Evolutionary conservation across 2,329 filamentous ascomycete genomes (phyloP).

Genomic region (Sporothrix inflata): DNA sequence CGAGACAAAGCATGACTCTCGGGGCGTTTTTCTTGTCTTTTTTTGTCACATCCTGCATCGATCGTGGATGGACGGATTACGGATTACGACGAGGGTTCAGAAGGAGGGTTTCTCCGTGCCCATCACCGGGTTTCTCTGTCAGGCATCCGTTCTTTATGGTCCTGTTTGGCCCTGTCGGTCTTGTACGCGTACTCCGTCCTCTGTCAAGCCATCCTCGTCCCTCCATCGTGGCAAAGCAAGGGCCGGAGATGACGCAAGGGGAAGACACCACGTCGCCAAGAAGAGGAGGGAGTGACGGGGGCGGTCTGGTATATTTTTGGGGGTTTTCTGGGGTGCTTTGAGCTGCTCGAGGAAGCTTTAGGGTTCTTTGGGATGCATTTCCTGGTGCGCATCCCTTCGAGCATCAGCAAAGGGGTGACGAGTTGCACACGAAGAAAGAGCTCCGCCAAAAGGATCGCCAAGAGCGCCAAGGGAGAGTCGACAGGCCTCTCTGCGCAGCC

Average conservation of each 20-base stretch:
- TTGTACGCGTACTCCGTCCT: neutral
- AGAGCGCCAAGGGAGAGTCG: conserved; percentile 14
- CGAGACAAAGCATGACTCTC: conserved; percentile 7
- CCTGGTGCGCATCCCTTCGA: neutral
- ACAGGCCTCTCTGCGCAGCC: neutral
- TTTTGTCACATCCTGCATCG: neutral
- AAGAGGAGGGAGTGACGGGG: neutral
- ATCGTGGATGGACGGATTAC: neutral
- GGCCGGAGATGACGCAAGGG: conserved; percentile 11
- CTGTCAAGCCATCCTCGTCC: neutral
- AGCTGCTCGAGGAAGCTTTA: too few relatives aligned
- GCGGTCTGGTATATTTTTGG: neutral
- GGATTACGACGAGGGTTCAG: neutral
- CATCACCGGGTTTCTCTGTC: neutral
- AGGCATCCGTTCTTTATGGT: neutral
- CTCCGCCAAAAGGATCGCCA: conserved; percentile 7
- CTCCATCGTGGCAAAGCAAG: conserved; percentile 18
- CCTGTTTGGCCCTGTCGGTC: neutral
- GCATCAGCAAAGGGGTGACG: neutral
- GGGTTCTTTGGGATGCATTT: too few relatives aligned
- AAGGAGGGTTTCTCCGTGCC: neutral
- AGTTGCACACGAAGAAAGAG: neutral
- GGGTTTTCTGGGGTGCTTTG: too few relatives aligned
- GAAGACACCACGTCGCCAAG: conserved; percentile 20
- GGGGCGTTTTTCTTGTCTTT: neutral